Percentiles rank a stretch among this genome's conserved stretches.
These are phyloP conservation scores for Cutaneotrichosporon sp. DNA, from an alignment of 1,284 basidiomycete genomes.

Conservation along the genomic window DNA sequence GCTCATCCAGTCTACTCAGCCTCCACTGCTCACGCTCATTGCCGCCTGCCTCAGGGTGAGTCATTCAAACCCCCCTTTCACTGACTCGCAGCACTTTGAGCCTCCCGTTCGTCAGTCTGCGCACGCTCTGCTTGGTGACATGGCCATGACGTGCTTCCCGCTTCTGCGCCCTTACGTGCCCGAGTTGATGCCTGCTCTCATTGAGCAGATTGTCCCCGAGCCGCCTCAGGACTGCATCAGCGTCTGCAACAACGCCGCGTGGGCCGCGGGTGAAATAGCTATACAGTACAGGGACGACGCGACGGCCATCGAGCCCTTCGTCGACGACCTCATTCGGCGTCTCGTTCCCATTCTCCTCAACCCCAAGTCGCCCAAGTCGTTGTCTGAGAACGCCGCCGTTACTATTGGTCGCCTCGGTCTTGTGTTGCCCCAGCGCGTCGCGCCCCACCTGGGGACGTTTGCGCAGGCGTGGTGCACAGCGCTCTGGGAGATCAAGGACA, in stretches of 20 bases:
- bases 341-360: conserved; percentile 88
- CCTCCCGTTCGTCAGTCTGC: conserved; percentile 93
- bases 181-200: conserved; percentile 83
- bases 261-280: conserved; percentile 97
- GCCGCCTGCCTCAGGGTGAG: conserved; percentile 70
- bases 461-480: conserved; percentile 96
- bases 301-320: conserved; percentile 70
- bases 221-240: conserved; percentile 66
- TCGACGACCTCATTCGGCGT: conserved; percentile 75
- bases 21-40: conserved; percentile 70
- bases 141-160: conserved; percentile 83
- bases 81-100: conserved; percentile 65
- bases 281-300: conserved; percentile 60
- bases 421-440: conserved; percentile 81
- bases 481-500: conserved; percentile 96
- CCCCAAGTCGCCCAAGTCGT: conserved; percentile 83
- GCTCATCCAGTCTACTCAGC: conserved; percentile 63
- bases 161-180: conserved; percentile 79
- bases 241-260: conserved; percentile 99
- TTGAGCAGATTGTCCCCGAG: conserved; percentile 69
- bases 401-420: conserved; percentile 96
- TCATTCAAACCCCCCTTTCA: background rate
- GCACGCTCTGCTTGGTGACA: conserved; percentile 93
- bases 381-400: conserved; percentile 97
- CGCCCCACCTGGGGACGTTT: conserved; percentile 83